Percentiles rank a stretch among this genome's conserved stretches.
These are phyloP conservation scores for Cladosporium colombiae DNA, from an alignment of 2,329 filamentous ascomycete genomes.

Conservation along the genomic window DNA sequence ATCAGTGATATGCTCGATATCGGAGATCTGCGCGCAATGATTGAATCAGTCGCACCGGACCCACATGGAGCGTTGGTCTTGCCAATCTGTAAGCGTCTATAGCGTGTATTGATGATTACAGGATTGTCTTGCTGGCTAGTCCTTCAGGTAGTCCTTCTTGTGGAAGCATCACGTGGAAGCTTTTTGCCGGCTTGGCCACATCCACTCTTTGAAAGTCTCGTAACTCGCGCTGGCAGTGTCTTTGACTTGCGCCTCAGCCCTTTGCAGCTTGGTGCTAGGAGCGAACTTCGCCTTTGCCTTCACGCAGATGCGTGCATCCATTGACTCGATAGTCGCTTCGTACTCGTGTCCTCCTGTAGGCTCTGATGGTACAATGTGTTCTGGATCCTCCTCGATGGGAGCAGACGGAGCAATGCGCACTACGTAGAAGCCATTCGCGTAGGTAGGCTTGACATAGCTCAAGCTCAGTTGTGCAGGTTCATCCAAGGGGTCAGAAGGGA, in stretches of 20 bases:
- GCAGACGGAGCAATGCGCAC: slow-evolving; percentile 51
- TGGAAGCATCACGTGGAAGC: slow-evolving; percentile 5
- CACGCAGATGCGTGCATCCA: slow-evolving; percentile 59
- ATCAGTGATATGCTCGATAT: not conserved
- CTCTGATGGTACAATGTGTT: slow-evolving; percentile 35
- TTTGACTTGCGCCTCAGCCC: slow-evolving; percentile 27
- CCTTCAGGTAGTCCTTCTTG: not conserved
- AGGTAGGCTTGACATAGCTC: slow-evolving; percentile 63
- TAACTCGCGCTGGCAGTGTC: slow-evolving; percentile 28
- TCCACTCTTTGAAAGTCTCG: slow-evolving; percentile 35
- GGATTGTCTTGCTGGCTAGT: not conserved
- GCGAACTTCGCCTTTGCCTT: slow-evolving; percentile 47
- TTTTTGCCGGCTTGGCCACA: slow-evolving; percentile 32
- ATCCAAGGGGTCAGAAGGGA: slow-evolving; percentile 17
- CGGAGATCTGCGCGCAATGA: not conserved
- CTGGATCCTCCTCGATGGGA: slow-evolving; percentile 26
- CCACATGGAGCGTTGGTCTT: not conserved
- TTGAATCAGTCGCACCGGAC: not conserved
- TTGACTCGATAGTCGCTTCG: slow-evolving; percentile 54
- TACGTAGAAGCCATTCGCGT: slow-evolving; percentile 64
- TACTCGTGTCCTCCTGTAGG: slow-evolving; percentile 49
- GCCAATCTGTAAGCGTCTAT: not conserved
- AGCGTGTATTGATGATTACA: not conserved
- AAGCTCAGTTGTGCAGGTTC: slow-evolving; percentile 49
- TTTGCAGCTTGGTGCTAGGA: slow-evolving; percentile 26